Percentiles rank a stretch among this genome's conserved stretches.
phyloP scores from a whole-genome alignment of 306 rosid genomes.

The Lathyrus sativus region DNA sequence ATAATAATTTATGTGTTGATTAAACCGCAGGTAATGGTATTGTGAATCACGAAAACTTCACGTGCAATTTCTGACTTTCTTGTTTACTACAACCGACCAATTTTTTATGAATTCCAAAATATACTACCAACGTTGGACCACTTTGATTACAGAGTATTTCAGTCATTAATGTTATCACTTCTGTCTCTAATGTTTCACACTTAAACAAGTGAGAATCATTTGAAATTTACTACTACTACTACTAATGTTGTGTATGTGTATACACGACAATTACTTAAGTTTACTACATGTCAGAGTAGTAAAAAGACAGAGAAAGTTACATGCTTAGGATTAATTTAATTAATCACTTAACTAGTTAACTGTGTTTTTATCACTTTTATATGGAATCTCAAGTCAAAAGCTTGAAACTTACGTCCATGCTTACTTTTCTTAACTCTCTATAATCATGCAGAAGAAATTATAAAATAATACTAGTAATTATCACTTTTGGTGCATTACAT shows the following conservation, averaged over 20 bases:
- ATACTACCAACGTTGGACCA: conserved; percentile 44
- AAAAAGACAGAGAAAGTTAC: conserved; percentile 1
- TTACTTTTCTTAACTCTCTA: conserved; percentile 33
- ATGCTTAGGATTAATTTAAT: conserved; percentile 31
- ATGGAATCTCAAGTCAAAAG: conserved; percentile 63
- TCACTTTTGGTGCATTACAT: conserved; percentile 35
- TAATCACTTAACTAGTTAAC: conserved; percentile 34
- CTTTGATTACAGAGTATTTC: conserved; percentile 51
- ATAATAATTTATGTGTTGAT: conserved; percentile 43
- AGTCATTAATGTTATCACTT: conserved; percentile 40
- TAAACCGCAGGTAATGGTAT: conserved; percentile 63
- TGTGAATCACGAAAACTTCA: conserved; percentile 89
- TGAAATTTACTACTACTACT: background rate
- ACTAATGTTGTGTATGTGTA: background rate
- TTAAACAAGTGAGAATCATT: background rate
- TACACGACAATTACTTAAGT: conserved; percentile 15
- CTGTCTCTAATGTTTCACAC: conserved; percentile 36
- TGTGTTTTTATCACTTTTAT: conserved; percentile 34
- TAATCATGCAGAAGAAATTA: conserved; percentile 26
- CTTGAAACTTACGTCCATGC: conserved; percentile 49
- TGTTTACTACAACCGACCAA: conserved; percentile 53
- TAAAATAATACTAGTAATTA: background rate
- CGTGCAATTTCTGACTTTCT: conserved; percentile 83
- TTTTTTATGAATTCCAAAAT: conserved; percentile 35
- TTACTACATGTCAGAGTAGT: conserved; percentile 8